Conservation (phyloP, 176 grass and related monocot genomes). For the Musa beccarii region DNA sequence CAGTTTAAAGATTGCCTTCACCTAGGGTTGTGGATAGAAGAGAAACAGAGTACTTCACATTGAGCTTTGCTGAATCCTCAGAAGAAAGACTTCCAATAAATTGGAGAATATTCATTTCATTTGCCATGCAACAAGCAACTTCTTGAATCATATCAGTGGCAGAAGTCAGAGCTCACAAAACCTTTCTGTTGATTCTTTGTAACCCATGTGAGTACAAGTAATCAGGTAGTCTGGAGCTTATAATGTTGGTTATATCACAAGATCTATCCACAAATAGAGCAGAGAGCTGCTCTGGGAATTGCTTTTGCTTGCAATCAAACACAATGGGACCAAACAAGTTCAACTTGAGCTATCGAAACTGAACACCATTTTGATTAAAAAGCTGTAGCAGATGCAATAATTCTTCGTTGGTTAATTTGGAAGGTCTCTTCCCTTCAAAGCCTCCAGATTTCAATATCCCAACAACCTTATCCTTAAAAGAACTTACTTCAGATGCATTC, state of each 20-base stretch:
- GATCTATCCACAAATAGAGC: too few species aligned
- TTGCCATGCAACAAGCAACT: too few species aligned
- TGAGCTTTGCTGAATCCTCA: neutral
- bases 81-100: too few species aligned
- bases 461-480: conserved; percentile 47
- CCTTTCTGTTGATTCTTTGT: too few species aligned
- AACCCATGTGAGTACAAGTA: too few species aligned
- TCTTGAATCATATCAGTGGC: too few species aligned
- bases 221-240: too few species aligned
- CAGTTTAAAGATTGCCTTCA: too few species aligned
- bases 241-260: too few species aligned
- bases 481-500: conserved; percentile 18
- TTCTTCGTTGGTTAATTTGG: conserved; percentile 67
- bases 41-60: neutral
- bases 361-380: conserved; percentile 55
- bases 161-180: too few species aligned
- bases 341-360: conserved; percentile 38
- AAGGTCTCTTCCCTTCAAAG: conserved; percentile 48
- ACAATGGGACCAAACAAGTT: neutral
- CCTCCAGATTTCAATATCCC: conserved; percentile 36
- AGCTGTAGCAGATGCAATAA: conserved; percentile 46
- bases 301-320: neutral
- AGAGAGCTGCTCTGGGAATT: neutral
- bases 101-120: too few species aligned
- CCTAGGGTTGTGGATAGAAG: neutral